Base-by-base conservation (phyloP, 345 rosid genomes). In the Eucalyptus decipiens region DNA sequence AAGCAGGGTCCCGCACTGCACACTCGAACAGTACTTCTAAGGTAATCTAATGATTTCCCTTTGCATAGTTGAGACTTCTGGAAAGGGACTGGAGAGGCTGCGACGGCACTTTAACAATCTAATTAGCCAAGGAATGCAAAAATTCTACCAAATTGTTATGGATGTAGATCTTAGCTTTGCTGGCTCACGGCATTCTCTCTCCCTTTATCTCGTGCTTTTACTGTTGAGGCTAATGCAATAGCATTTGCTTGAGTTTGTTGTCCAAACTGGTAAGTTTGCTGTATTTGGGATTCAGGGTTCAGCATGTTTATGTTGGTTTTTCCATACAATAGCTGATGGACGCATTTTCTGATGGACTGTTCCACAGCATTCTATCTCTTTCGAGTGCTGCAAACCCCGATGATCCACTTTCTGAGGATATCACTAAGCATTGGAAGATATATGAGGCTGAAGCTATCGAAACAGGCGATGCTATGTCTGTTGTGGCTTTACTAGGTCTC, bases 1-100 rank as follows among this genome's bases (percentile, higher is more conserved):
- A 94, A 93, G 89, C 93, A 94, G 95, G 93, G 96, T 80, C 95
- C 95, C 8, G 95, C 94, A 54, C 92, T 94, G 40, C 95, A 94
- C 87, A 94, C 93, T 43, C 91, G 95, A 65, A 94, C 95, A 26
- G 95, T 93, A 32, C 91, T 94, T 85, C 89, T 93, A 90, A 94
- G 96, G 94, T 92, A 90, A 48, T 89, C 45, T 47, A 51, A 65
- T 65, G 76, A 65, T 15, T 65, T 65, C 40, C 76, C 76, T n/a
- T 65, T 4, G 37, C 76, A 65, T 65, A 65, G 15, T 65, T n/a
- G 76, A 65, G 76, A 65, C 40, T 65, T n/a, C 11, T 65, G 76
- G 40, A 65, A 65, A 65, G 6, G 40, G 76, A 65, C 76, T 32
- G 76, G 3, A n/a, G 76, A n/a, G 76, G 76, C 76, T 65, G 37